Evolutionary conservation across 495 filamentous ascomycete genomes (phyloP), one percentile per base, ranked within the genome.

Genomic region (Aspergillus cavernicola): DNA sequence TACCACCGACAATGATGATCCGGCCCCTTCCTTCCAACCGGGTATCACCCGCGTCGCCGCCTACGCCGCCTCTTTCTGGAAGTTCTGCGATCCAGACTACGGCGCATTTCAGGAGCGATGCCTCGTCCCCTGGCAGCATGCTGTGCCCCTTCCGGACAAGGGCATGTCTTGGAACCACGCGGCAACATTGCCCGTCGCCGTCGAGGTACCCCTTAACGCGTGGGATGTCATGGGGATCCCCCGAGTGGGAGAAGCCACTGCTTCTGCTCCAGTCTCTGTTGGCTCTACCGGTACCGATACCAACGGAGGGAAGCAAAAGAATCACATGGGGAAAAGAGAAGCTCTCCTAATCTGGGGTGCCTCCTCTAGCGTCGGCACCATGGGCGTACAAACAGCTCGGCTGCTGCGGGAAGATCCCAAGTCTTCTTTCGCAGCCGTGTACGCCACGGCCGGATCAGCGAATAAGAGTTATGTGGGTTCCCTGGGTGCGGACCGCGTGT

Each of bases 321-420:
- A 28, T 28, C 4, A 4, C 24, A 28, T 9, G 9, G 24, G 24
- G 24, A 6, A 63, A 66, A 8, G 62, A 65, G 60, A 70, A 22
- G 71, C 61, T 31, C 68, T 76, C 9, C 52, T 79, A 20, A 55
- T 80, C 40, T 81, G 78, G 79, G 79, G 79, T 4, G 79, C 61
- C 6, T 63, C 74, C 23, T 72, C 70, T 33, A 77, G 70, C 48
- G 65, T 79, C 8, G 75, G 77, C 0, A 66, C 58, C 11, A 55
- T 64, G 26, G 63, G 66, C 7, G 58, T 82, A 8, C 78, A 82
- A 48, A 36, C 62, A 3, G 78, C 75, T 0, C 66, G 59, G 33
- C 22, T 61, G 6, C 26, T 74, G 7, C 75, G 77, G 7, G 77
- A 69, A 43, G 67, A 69, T 58, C 51, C 8, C 31, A n/a, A 43